These are phyloP conservation scores for Paxillus rubicundulus DNA, from an alignment of 768 basidiomycete genomes.

Conservation along the genomic window DNA sequence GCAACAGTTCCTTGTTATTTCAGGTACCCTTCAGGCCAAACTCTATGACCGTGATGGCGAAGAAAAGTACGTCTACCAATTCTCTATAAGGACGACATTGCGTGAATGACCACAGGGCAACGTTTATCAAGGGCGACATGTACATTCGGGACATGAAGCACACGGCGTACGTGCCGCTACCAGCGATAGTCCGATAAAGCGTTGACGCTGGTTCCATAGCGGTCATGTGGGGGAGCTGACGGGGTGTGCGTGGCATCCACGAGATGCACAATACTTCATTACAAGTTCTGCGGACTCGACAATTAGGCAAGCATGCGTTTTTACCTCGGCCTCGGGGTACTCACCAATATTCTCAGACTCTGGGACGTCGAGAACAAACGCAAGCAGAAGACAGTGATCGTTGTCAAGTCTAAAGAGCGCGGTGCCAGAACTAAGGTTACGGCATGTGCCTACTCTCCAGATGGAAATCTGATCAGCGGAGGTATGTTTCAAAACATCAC, in stretches of 20 bases:
- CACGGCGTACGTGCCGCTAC: slow-evolving; percentile 69
- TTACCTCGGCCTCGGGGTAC: background rate
- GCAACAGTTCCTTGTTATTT: slow-evolving; percentile 80
- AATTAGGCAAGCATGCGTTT: slow-evolving; percentile 60
- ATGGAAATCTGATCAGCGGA: slow-evolving; percentile 87
- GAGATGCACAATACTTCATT: slow-evolving; percentile 78
- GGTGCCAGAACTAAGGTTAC: slow-evolving; percentile 93
- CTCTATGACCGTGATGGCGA: slow-evolving; percentile 92
- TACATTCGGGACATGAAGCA: slow-evolving; percentile 99
- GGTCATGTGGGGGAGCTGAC: slow-evolving; percentile 94
- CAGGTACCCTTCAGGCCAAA: slow-evolving; percentile 84
- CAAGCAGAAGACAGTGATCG: slow-evolving; percentile 94
- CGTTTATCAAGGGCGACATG: slow-evolving; percentile 91
- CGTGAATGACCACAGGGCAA: slow-evolving; percentile 62
- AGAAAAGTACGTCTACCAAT: slow-evolving; percentile 65
- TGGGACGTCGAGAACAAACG: slow-evolving; percentile 93
- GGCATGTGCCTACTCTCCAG: slow-evolving; percentile 80
- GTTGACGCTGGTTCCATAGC: slow-evolving; percentile 39
- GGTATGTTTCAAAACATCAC: slow-evolving; percentile 47
- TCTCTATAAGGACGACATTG: slow-evolving; percentile 32
- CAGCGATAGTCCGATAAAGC: slow-evolving; percentile 2
- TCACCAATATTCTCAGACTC: slow-evolving; percentile 51
- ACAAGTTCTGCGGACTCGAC: slow-evolving; percentile 96
- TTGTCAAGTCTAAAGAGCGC: slow-evolving; percentile 93
- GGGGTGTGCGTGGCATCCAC: slow-evolving; percentile 91